phyloP scores from a whole-genome alignment of 2,329 filamentous ascomycete genomes.

The Albifimbria verrucaria region DNA sequence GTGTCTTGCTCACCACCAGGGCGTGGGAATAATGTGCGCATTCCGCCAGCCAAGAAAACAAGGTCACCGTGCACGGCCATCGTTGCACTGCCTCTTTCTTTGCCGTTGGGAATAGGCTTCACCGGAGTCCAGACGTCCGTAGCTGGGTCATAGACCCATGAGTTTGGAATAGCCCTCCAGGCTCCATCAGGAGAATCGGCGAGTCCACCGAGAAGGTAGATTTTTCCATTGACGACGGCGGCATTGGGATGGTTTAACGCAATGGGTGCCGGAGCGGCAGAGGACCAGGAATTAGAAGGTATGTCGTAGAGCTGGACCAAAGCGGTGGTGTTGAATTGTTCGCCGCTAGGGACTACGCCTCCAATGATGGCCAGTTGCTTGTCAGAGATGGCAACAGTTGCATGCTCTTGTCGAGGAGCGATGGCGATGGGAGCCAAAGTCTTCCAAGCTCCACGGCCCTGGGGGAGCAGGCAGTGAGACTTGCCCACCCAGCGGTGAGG shows the following conservation, averaged over 20 bases:
- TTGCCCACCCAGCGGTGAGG: not conserved
- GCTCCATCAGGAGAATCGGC: constrained; percentile 14
- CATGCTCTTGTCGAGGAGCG: constrained; percentile 23
- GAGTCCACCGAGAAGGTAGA: constrained; percentile 37
- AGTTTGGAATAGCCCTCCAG: constrained; percentile 22
- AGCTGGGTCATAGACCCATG: constrained; percentile 26
- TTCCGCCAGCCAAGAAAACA: constrained; percentile 36
- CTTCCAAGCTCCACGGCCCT: constrained; percentile 12
- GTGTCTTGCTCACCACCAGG: constrained; percentile 17
- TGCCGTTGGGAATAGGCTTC: constrained; percentile 19
- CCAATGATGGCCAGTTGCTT: constrained; percentile 21
- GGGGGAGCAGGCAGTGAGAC: not conserved
- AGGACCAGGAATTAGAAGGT: constrained; percentile 23
- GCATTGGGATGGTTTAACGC: constrained; percentile 34
- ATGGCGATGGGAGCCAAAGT: constrained; percentile 17
- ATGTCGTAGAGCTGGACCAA: constrained; percentile 29
- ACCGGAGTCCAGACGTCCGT: constrained; percentile 24
- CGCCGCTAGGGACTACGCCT: constrained; percentile 18
- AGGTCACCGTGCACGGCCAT: constrained; percentile 24
- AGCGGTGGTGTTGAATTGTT: constrained; percentile 15
- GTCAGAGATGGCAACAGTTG: constrained; percentile 17
- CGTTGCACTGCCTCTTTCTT: constrained; percentile 27
- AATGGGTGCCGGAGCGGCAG: constrained; percentile 21
- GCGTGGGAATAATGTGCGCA: constrained; percentile 18
- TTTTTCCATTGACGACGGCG: constrained; percentile 28